These are phyloP conservation scores for Arthrobotrys pseudoclavata DNA, from an alignment of 2,329 filamentous ascomycete genomes.

Conservation along the genomic window DNA sequence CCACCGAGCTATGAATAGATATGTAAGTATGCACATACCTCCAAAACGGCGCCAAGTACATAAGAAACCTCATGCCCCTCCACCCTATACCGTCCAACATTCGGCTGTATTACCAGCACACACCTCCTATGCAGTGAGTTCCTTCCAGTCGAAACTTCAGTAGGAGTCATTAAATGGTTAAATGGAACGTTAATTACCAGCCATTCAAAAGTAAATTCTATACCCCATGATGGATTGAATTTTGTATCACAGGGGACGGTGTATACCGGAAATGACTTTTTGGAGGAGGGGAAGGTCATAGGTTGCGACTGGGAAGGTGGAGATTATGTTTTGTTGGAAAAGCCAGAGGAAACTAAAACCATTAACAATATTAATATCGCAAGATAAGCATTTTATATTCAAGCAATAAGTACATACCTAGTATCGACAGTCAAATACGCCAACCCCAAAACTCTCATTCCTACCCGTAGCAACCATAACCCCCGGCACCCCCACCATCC, in stretches of 20 bases:
- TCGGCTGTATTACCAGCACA: slow-evolving; percentile 22
- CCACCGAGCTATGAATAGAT: too few relatives aligned
- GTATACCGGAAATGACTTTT: slow-evolving; percentile 4
- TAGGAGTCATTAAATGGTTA: neutral
- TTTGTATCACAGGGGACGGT: slow-evolving; percentile 31
- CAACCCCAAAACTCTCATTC: slow-evolving; percentile 11
- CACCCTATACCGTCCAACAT: slow-evolving; percentile 5
- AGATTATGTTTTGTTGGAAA: slow-evolving; percentile 18
- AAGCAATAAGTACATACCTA: neutral
- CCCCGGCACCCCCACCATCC: slow-evolving; percentile 20
- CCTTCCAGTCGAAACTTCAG: neutral
- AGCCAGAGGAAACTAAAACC: slow-evolving; percentile 28
- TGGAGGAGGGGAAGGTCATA: neutral
- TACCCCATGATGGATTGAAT: neutral
- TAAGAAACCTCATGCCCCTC: slow-evolving; percentile 30
- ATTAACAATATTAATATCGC: neutral
- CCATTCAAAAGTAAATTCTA: slow-evolving; percentile 23
- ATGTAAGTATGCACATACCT: slow-evolving; percentile 1
- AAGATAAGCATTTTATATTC: neutral
- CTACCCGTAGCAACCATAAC: slow-evolving; percentile 8
- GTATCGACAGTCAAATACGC: neutral
- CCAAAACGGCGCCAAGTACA: slow-evolving; percentile 34
- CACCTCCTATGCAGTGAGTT: neutral
- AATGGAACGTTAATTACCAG: slow-evolving; percentile 26
- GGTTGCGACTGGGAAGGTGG: slow-evolving; percentile 16